These are phyloP conservation scores for Colletotrichum melonis DNA, from an alignment of 2,329 filamentous ascomycete species.

Conservation along the genomic window DNA sequence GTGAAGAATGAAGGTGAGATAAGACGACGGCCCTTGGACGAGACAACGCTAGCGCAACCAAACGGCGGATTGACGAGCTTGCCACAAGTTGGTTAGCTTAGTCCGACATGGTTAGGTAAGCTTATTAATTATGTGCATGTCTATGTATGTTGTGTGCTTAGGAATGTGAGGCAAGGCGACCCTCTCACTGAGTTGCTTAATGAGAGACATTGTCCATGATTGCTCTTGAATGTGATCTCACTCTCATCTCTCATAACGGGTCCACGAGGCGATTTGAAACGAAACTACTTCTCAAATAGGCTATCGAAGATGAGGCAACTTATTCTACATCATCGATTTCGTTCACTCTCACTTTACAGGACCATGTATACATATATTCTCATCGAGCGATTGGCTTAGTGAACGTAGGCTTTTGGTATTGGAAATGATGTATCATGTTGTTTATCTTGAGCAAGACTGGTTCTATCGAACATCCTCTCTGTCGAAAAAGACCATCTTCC, in stretches of 20 bases:
- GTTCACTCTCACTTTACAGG: neutral
- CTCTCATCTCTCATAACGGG: neutral
- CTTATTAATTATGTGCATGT: neutral
- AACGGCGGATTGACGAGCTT: neutral
- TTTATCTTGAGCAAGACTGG: neutral
- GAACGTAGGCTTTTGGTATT: neutral
- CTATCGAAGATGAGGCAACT: neutral
- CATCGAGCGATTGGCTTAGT: neutral
- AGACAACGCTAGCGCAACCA: slow-evolving; percentile 5
- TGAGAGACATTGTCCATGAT: neutral
- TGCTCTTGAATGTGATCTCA: neutral
- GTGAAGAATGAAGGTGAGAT: neutral
- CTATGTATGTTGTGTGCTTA: neutral
- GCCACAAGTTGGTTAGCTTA: neutral
- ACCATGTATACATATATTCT: neutral
- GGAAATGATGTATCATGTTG: neutral
- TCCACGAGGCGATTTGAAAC: neutral
- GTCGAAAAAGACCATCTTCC: neutral
- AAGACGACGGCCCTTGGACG: slow-evolving; percentile 5
- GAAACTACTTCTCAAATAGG: neutral
- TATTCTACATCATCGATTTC: neutral
- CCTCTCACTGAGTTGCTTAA: too few species aligned
- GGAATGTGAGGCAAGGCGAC: neutral
- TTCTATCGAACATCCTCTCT: neutral
- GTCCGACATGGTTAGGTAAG: neutral